phyloP scores from a whole-genome alignment of 2,329 filamentous ascomycete species.

The Trichoderma citrinoviride region DNA sequence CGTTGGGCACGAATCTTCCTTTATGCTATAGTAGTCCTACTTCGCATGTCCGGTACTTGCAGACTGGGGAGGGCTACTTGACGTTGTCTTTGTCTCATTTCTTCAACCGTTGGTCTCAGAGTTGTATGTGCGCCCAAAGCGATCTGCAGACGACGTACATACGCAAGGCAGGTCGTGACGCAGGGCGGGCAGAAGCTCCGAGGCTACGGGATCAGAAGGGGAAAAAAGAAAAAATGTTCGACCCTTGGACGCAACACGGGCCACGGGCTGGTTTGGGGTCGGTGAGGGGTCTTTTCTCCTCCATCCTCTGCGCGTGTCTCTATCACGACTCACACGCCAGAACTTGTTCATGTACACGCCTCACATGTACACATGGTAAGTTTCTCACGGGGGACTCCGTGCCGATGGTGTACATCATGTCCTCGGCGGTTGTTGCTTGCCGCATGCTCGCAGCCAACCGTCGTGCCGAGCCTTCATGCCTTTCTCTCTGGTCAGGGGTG shows the following conservation, averaged over 20 bases:
- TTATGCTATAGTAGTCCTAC: too few relatives aligned
- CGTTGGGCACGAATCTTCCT: slow-evolving; percentile 2
- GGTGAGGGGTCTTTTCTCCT: not conserved
- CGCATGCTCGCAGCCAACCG: not conserved
- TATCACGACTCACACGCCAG: not conserved
- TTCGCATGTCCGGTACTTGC: too few relatives aligned
- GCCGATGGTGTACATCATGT: not conserved
- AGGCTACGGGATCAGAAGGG: not conserved
- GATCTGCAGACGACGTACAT: not conserved
- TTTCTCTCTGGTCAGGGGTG: not conserved
- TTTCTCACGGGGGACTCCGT: too few relatives aligned
- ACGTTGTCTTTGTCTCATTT: not conserved
- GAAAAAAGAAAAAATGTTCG: not conserved
- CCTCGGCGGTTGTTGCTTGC: not conserved
- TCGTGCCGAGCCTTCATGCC: not conserved
- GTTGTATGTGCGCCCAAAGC: not conserved
- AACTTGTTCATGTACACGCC: too few relatives aligned
- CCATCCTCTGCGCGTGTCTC: not conserved
- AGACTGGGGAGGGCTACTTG: too few relatives aligned
- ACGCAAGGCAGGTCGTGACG: not conserved
- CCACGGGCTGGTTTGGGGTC: not conserved
- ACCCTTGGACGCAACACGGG: not conserved
- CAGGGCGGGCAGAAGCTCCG: not conserved
- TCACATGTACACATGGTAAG: not conserved
- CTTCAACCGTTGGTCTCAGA: not conserved